Conservation (phyloP, 768 basidiomycete species). For the Megacollybia marginata region DNA sequence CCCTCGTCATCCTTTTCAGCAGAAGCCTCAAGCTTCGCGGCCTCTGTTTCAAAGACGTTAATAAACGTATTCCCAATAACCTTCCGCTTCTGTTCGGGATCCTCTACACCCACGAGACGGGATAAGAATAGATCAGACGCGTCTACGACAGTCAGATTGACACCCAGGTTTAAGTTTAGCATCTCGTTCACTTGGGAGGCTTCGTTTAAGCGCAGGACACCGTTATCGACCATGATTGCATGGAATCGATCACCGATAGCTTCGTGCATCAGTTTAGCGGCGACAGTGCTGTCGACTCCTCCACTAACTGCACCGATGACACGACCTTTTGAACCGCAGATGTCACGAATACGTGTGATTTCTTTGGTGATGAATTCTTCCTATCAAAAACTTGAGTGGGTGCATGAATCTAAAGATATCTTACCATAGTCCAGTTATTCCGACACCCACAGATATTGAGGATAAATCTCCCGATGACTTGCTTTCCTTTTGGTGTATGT, state of each 20-base stretch:
- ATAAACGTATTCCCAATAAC: constrained; percentile 99
- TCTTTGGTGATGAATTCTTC: constrained; percentile 98
- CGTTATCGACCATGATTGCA: constrained; percentile 99
- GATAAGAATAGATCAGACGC: constrained; percentile 90
- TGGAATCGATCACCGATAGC: constrained; percentile 99
- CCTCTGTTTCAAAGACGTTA: constrained; percentile 94
- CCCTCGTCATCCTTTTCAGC: constrained; percentile 69
- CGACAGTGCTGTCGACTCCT: constrained; percentile 96
- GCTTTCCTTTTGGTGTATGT: constrained; percentile 83
- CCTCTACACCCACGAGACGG: constrained; percentile 84
- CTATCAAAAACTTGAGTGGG: constrained; percentile 27
- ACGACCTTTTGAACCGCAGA: constrained; percentile 89
- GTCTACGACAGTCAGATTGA: constrained; percentile 94
- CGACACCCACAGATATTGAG: constrained; percentile 76
- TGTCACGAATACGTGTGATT: constrained; percentile 85
- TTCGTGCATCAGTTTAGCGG: constrained; percentile 99
- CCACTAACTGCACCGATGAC: constrained; percentile 98
- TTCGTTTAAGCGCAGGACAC: constrained; percentile 89
- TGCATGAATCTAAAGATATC: constrained; percentile 2
- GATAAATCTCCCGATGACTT: constrained; percentile 82
- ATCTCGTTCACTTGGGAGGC: constrained; percentile 86
- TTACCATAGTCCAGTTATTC: constrained; percentile 90
- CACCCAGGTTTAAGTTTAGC: constrained; percentile 89
- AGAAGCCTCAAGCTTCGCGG: constrained; percentile 75
- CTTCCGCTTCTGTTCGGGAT: constrained; percentile 95